A percentile compares a stretch with the other conserved stretches of the same genome.
Conservation (phyloP, 768 basidiomycete genomes). For the Hypholoma fasciculare region DNA sequence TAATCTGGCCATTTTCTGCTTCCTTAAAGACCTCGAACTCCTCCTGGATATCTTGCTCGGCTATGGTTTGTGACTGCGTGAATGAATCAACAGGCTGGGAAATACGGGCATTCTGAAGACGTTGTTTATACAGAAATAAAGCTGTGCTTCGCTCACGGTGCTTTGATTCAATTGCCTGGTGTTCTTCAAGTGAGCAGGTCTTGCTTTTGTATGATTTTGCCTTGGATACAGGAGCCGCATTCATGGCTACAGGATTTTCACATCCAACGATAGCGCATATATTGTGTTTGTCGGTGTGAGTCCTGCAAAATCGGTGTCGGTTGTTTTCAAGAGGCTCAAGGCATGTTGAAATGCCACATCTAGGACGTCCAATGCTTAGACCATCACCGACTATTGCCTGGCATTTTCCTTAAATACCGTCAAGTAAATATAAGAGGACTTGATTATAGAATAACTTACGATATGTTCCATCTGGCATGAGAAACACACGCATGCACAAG, state of each 20-base stretch:
- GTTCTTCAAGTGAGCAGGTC: constrained; percentile 1
- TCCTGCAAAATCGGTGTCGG: not conserved
- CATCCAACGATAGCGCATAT: not conserved
- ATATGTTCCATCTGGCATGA: not conserved
- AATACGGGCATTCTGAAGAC: constrained; percentile 3
- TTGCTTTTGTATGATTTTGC: not conserved
- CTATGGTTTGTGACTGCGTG: not conserved
- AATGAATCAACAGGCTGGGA: constrained; percentile 1
- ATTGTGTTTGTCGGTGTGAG: not conserved
- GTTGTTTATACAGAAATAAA: constrained; percentile 7
- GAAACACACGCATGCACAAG: constrained; percentile 20
- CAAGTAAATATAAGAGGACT: too few relatives aligned
- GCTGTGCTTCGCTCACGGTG: constrained; percentile 1
- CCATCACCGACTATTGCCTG: not conserved
- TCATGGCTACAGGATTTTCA: not conserved
- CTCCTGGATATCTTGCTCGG: constrained; percentile 2
- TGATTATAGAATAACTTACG: too few relatives aligned
- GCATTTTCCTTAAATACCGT: too few relatives aligned
- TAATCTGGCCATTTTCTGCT: not conserved
- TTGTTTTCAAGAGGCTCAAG: not conserved
- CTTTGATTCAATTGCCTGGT: constrained; percentile 9
- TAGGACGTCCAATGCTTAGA: not conserved
- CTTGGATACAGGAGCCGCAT: not conserved
- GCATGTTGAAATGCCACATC: not conserved
- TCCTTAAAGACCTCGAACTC: not conserved